phyloP scores from a whole-genome alignment of 139 green algal genomes.

The Chlorella ohadii region DNA sequence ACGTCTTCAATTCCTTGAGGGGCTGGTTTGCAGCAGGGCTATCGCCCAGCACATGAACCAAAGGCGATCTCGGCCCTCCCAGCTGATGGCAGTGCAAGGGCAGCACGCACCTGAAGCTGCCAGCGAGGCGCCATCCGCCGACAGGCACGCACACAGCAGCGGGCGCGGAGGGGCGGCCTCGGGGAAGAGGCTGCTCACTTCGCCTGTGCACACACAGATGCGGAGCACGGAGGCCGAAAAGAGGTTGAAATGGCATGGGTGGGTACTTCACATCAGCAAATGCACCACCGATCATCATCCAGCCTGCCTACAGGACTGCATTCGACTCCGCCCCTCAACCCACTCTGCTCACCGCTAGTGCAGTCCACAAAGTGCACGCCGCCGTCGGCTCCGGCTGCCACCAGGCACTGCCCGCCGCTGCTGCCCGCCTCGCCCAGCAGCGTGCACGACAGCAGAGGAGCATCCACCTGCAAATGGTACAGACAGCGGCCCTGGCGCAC shows the following conservation, averaged over 20 bases:
- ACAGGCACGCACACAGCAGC: slow-evolving; percentile 25
- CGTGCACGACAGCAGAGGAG: slow-evolving; percentile 22
- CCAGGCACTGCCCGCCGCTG: background rate
- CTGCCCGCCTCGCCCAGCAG: background rate
- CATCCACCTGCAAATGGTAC: slow-evolving; percentile 21
- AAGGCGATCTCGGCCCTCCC: no score
- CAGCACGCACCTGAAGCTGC: background rate
- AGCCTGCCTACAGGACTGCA: no score
- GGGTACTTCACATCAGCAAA: no score
- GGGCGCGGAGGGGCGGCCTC: slow-evolving; percentile 3
- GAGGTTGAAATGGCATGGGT: no score
- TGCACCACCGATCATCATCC: no score
- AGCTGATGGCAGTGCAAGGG: no score
- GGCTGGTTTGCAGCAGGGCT: no score
- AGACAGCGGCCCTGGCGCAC: slow-evolving; percentile 19
- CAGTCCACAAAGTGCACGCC: slow-evolving; percentile 16
- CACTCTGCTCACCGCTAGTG: no score
- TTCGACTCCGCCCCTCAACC: no score
- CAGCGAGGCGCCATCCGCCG: slow-evolving; percentile 15
- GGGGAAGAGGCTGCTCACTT: slow-evolving; percentile 11
- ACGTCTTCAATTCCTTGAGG: no score
- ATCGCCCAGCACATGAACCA: no score
- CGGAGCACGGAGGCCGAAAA: no score
- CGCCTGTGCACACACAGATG: background rate
- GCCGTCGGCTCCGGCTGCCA: slow-evolving; percentile 9